Evolutionary conservation across 176 grass and related monocot species (phyloP), one percentile per base, ranked within the genome.

Genomic region (Urochloa ruziziensis): DNA sequence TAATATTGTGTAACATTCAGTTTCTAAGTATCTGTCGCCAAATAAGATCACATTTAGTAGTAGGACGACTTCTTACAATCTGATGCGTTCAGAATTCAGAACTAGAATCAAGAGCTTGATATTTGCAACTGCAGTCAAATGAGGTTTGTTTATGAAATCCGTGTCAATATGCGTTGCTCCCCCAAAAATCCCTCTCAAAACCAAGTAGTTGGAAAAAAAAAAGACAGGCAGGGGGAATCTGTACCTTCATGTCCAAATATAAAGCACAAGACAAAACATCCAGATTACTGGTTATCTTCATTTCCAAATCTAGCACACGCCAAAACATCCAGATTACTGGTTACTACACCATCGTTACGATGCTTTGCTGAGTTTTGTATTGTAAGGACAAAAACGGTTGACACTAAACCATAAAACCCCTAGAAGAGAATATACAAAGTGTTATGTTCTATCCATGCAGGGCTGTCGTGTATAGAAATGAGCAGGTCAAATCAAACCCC

Each of bases 401-500:
- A 2, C 33, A 54, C 58, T 71, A 30, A 60, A 73, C 10, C 32
- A 61, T 4, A 57, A 32, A 32, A 44, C 40, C 13, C 24, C 12
- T 88, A 48, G 19, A 67, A 66, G 62, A 84, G 61, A 67, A 33
- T 32, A 57, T 12, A 53, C 51, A 29, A 60, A 29, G 14, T 70
- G 53, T n/a, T 57, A 10, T 70, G 53, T 36, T 57, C 71, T 85
- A 77, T 89, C 21, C 14, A 44, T 34, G 24, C 40, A 68, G 75
- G 49, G 16, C n/a, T 52, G 40, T 65, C 30, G 16, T 82, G 47
- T 86, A 48, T 73, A 90, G 25, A 32, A 48, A 68, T 21, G 70
- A 44, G 4, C 30, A 75, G 51, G 42, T 61, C 52, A 51, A 51
- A 83, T 23, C 17, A 23, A 53, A 53, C 51, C 13, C 52, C 19